A percentile compares a stretch with the other conserved stretches of the same genome.
Conservation (phyloP, 2,329 filamentous ascomycete species). For the Aschersonia sp. region DNA sequence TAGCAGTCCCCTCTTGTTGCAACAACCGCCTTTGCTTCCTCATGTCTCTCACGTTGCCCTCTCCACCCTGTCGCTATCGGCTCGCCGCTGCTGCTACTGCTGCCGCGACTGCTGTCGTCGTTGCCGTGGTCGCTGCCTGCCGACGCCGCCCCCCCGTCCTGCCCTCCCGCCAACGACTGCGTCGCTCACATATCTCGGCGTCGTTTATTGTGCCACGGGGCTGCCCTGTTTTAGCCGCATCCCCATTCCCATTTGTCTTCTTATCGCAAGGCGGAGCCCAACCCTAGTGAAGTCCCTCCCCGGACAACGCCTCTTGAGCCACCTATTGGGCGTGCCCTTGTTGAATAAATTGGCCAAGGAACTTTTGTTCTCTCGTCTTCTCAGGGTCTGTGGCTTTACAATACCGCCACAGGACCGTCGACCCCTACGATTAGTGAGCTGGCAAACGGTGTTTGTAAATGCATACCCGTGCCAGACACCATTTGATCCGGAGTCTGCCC, state of each 20-base stretch:
- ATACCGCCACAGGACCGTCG: background rate
- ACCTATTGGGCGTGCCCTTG: slow-evolving; percentile 20
- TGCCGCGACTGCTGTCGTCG: too few species aligned
- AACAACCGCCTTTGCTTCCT: background rate
- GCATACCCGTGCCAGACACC: background rate
- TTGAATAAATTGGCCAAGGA: slow-evolving; percentile 21
- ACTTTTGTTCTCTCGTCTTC: slow-evolving; percentile 18
- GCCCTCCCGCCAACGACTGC: background rate
- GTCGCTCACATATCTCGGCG: background rate
- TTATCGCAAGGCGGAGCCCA: slow-evolving; percentile 6
- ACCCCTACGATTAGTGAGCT: background rate
- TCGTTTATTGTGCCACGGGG: background rate
- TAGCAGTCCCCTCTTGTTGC: slow-evolving; percentile 3
- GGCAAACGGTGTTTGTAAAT: background rate
- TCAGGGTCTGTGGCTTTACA: slow-evolving; percentile 16
- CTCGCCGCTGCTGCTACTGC: slow-evolving; percentile 44
- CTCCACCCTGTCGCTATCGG: slow-evolving; percentile 24
- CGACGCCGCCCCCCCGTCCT: too few species aligned
- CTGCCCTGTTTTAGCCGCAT: background rate
- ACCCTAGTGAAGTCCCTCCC: slow-evolving; percentile 10
- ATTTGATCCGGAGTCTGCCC: slow-evolving; percentile 2
- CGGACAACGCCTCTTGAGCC: slow-evolving; percentile 9
- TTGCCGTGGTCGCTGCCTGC: too few species aligned
- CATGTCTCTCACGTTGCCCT: slow-evolving; percentile 1
- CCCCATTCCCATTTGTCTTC: background rate